Base-by-base conservation (phyloP, 164 flowering plant genomes). In the Euptelea pleiosperma region DNA sequence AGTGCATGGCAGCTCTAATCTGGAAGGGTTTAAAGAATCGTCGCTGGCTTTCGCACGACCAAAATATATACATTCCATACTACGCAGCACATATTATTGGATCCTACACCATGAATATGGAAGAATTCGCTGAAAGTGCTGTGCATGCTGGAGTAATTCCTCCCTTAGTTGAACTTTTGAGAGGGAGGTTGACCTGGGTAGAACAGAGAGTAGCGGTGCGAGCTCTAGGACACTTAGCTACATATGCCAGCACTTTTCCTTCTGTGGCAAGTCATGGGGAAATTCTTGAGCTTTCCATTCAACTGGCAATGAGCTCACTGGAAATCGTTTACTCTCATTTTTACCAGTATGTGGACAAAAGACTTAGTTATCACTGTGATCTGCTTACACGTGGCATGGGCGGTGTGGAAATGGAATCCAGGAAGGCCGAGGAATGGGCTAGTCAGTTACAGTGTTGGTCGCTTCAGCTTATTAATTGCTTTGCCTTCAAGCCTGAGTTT, bases 341-440 rank as follows among this genome's bases (percentile, higher is more conserved):
- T 61, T 94, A 91, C 68, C 99, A 87, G 67, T 69, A 74, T 66
- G 82, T 72, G 24, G 96, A 89, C 52, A 70, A 87, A 75, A 78
- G 97, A 70, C 75, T 82, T 15, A 79, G 91, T 66, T 91, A 94
- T 70, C 99, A 94, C 50, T 91, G 97, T 70, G 99, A 94, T 73
- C 73, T 94, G 62, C 89, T 94, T n/a, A 94, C 99, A 6, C 91
- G 97, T 60, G 97, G 99, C 31, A 94, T 94, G 99, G 99, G 99
- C 63, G 97, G 97, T 31, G 95, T 89, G 34, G 99, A 94, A 68
- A 91, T 91, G 97, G 99, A 94, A 64, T 94, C 99, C 4, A 82
- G 97, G 61, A 94, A 94, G 72, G 97, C 99, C 2, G 97, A 94
- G 72, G 99, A 94, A 72, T 94, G 99, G 99, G 99, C 99, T 37